These are phyloP conservation scores for Coemansia sp. DNA, from an alignment of 192 early-diverging fungal species.

Conservation along the genomic window DNA sequence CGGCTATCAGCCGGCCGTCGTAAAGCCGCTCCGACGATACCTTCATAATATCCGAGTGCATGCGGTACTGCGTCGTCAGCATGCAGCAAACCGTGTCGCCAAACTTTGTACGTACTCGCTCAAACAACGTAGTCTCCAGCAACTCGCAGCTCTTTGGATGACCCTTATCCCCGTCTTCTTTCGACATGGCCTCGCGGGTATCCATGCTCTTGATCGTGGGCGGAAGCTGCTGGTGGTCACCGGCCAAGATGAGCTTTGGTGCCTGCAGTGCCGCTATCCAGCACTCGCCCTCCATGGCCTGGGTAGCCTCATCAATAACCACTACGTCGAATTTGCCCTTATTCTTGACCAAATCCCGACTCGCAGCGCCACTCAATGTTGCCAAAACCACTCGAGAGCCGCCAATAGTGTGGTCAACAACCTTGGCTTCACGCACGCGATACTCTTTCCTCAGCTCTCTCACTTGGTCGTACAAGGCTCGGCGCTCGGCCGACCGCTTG, in stretches of 20 bases:
- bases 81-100: slow-evolving; percentile 63
- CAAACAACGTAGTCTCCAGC: slow-evolving; percentile 71
- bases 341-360: slow-evolving; percentile 20
- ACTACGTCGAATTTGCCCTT: slow-evolving; percentile 76
- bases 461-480: slow-evolving; percentile 62
- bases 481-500: slow-evolving; percentile 64
- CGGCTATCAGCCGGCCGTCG: slow-evolving; percentile 63
- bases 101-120: slow-evolving; percentile 64
- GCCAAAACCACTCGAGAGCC: slow-evolving; percentile 69
- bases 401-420: slow-evolving; percentile 59
- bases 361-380: slow-evolving; percentile 74
- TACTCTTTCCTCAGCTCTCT: slow-evolving; percentile 71
- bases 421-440: slow-evolving; percentile 66
- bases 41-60: slow-evolving; percentile 79
- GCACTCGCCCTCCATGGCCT: slow-evolving; percentile 82
- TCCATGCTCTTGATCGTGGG: slow-evolving; percentile 76
- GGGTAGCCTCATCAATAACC: slow-evolving; percentile 88
- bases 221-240: slow-evolving; percentile 87
- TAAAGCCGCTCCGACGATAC: slow-evolving; percentile 76
- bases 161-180: background rate
- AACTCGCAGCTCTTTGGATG: background rate
- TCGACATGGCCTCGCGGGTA: background rate
- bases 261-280: slow-evolving; percentile 85
- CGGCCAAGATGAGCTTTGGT: slow-evolving; percentile 76
- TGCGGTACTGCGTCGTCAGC: slow-evolving; percentile 85